Base-by-base conservation (phyloP, 1,139 yeast species). In the Kurtzmaniella quercitrusa region DNA sequence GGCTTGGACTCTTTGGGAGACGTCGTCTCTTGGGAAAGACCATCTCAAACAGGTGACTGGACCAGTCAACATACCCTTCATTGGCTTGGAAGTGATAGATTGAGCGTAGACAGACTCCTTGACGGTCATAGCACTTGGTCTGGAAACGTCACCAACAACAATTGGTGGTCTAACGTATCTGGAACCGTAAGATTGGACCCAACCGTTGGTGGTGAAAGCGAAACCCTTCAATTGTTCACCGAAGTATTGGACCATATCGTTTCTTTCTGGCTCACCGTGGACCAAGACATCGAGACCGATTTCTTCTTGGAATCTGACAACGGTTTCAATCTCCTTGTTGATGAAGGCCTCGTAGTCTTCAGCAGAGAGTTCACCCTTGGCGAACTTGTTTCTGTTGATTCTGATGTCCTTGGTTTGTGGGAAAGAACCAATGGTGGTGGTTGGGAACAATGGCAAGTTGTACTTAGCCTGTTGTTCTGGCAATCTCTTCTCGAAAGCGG, bases 251-350 rank as follows among this genome's bases (percentile, higher is more conserved):
- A 93, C 98, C 98, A 93, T 93, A 79, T 93, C 98, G 78, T 93
- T 93, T 85, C 98, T 88, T 82, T 94, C 98, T 73, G 98, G 98
- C 79, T 93, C 98, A 80, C 98, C 98, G 75, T 93, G 98, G 56
- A 93, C 98, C 61, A 91, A 80, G 59, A 93, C 98, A 68, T 93
- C 98, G 65, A 93, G 84, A 59, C 95, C 98, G 65, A 91, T 81
- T 70, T 93, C 96, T 77, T 93, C 98, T 81, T 93, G 98, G 94
- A 93, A 93, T 79, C 88, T 86, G 73, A 93, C 89, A 63, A 91
- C 98, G 52, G 78, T 82, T 69, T 87, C 94, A 62, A 93, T 93
- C 80, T 93, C 98, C 77, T 90, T 79, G 79, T 93, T 88, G 73
- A 93, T 93, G 82, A 93, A 93, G 65, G 82, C 75, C 73, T 93